phyloP scores from a whole-genome alignment of 2,329 filamentous ascomycete species.

The Penicillium sp. region DNA sequence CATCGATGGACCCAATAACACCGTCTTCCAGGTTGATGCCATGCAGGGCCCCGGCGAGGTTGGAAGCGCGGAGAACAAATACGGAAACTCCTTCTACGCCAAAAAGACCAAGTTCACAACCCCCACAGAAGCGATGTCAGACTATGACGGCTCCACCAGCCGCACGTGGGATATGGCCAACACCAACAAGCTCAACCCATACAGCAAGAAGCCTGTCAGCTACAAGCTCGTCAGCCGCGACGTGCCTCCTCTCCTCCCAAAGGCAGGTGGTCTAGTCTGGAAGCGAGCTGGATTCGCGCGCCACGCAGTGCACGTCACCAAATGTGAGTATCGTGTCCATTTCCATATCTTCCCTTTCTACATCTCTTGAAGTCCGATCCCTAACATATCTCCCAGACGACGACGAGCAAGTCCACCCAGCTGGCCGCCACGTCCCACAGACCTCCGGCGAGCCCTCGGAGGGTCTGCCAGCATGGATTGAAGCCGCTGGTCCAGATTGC shows the following conservation, averaged over 20 bases:
- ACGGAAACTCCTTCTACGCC: constrained; percentile 87
- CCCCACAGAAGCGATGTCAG: constrained; percentile 63
- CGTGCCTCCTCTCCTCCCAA: constrained; percentile 72
- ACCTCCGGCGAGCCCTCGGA: constrained; percentile 73
- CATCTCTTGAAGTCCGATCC: neutral
- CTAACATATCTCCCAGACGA: constrained; percentile 53
- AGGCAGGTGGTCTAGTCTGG: constrained; percentile 77
- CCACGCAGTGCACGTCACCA: constrained; percentile 84
- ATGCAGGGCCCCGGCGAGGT: constrained; percentile 66
- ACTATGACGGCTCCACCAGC: constrained; percentile 75
- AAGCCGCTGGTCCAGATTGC: constrained; percentile 58
- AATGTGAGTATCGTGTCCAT: constrained; percentile 66
- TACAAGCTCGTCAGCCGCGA: constrained; percentile 91
- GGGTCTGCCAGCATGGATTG: constrained; percentile 73
- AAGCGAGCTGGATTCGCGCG: constrained; percentile 84
- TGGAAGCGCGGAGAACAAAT: constrained; percentile 75
- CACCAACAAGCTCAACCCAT: constrained; percentile 75
- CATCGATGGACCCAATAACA: constrained; percentile 80
- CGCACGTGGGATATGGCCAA: constrained; percentile 91
- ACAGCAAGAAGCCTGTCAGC: constrained; percentile 76
- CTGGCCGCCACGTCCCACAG: constrained; percentile 82
- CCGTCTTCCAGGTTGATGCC: constrained; percentile 78
- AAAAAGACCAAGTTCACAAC: constrained; percentile 77
- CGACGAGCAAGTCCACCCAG: constrained; percentile 78
- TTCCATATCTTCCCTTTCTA: neutral